A percentile compares a stretch with the other conserved stretches of the same genome.
These are phyloP conservation scores for Auriscalpium orientale DNA, from an alignment of 768 basidiomycete species.

Conservation along the genomic window DNA sequence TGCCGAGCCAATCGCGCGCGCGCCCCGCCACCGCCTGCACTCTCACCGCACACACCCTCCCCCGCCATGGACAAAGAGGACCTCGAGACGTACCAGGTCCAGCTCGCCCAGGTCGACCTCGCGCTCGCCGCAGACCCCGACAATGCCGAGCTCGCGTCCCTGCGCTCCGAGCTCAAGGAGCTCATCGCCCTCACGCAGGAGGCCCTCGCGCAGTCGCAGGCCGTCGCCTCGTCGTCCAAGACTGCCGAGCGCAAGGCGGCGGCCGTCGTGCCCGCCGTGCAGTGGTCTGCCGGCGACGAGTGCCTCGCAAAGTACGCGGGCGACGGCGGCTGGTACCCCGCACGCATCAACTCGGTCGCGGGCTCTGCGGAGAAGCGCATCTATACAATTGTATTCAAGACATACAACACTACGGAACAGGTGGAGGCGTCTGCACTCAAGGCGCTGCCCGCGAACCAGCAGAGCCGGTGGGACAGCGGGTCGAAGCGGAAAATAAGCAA, in stretches of 20 bases:
- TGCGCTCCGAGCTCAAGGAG: constrained; percentile 72
- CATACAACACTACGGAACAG: constrained; percentile 86
- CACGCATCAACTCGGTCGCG: constrained; percentile 77
- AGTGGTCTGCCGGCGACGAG: constrained; percentile 80
- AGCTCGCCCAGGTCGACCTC: constrained; percentile 81
- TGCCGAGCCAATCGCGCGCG: background rate
- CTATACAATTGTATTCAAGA: constrained; percentile 87
- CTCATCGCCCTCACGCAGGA: constrained; percentile 76
- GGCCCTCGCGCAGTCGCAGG: constrained; percentile 60
- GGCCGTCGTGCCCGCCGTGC: constrained; percentile 38
- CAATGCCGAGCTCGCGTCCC: constrained; percentile 63
- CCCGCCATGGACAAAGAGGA: constrained; percentile 52
- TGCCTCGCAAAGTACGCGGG: constrained; percentile 80
- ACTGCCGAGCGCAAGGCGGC: constrained; percentile 45
- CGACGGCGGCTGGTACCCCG: constrained; percentile 84
- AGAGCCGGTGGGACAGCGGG: constrained; percentile 28
- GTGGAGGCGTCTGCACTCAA: constrained; percentile 69
- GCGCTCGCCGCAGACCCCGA: constrained; percentile 69
- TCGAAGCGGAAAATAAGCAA: constrained; percentile 75
- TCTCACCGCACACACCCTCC: background rate
- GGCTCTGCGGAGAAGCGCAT: constrained; percentile 76
- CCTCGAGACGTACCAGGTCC: constrained; percentile 85
- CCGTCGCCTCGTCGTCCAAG: constrained; percentile 50
- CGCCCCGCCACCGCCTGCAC: background rate
- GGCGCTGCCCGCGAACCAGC: constrained; percentile 51